Evolutionary conservation across 345 rosid species (phyloP).

Genomic region (Nephelium lappaceum): DNA sequence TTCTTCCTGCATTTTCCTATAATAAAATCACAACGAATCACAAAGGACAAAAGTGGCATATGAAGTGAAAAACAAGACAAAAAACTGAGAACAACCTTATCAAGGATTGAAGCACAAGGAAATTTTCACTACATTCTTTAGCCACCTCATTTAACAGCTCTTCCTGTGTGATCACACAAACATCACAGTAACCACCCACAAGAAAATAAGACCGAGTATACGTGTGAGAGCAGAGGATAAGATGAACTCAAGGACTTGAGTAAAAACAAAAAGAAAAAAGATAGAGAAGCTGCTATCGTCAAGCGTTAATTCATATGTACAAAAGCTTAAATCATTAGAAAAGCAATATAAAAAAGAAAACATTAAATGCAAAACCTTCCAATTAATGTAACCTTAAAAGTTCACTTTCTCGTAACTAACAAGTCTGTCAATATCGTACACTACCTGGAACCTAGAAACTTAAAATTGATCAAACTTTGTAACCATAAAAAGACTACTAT

Average conservation of each 20-base stretch:
- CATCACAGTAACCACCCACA: neutral
- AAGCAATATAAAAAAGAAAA: neutral
- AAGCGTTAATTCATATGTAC: neutral
- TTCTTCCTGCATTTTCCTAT: constrained; percentile 88
- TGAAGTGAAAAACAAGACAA: neutral
- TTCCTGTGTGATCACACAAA: constrained; percentile 37
- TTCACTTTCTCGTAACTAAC: neutral
- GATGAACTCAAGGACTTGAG: neutral
- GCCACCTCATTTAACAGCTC: constrained; percentile 59
- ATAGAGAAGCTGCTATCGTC: neutral
- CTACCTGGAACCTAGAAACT: neutral
- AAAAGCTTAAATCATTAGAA: neutral
- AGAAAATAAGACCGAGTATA: neutral
- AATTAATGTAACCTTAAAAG: neutral
- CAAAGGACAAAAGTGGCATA: neutral
- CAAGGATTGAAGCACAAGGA: constrained; percentile 57
- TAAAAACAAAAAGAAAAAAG: neutral
- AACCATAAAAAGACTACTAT: neutral
- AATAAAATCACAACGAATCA: constrained; percentile 11
- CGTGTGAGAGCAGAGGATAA: neutral
- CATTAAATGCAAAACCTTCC: neutral
- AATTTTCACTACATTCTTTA: constrained; percentile 63
- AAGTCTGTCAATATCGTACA: too few species aligned
- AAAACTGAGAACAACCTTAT: constrained; percentile 42
- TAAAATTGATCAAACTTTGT: neutral